These are phyloP conservation scores for Chlorella sp. DNA, from an alignment of 139 green algal genomes.

Conservation along the genomic window DNA sequence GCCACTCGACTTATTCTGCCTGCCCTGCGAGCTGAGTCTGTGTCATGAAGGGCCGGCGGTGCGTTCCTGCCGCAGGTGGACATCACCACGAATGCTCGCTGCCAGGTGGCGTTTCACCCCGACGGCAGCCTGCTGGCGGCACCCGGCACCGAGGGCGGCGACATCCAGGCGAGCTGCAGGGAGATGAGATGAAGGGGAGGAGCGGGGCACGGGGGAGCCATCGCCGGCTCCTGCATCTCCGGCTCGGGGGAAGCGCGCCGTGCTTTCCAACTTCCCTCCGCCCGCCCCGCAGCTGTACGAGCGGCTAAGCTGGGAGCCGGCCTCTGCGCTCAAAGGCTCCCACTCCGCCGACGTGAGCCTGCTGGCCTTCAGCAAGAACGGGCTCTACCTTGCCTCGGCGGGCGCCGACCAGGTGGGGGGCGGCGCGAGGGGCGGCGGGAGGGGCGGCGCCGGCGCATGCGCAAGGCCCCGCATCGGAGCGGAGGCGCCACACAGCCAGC, in stretches of 20 bases:
- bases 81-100: conserved; percentile 14
- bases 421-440: too few relatives aligned
- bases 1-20: too few relatives aligned
- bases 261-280: too few relatives aligned
- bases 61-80: conserved; percentile 38
- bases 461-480: too few relatives aligned
- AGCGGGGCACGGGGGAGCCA: not conserved
- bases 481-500: too few relatives aligned
- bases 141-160: too few relatives aligned
- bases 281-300: too few relatives aligned
- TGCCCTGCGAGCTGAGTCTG: too few relatives aligned
- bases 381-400: conserved; percentile 72
- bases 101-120: conserved; percentile 64
- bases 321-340: conserved; percentile 17
- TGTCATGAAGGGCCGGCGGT: too few relatives aligned
- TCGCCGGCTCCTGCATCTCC: too few relatives aligned
- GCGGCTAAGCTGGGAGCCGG: conserved; percentile 62
- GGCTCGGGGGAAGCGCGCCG: conserved; percentile 36
- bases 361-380: conserved; percentile 81
- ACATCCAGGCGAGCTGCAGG: too few relatives aligned
- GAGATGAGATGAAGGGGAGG: not conserved
- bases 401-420: conserved; percentile 63
- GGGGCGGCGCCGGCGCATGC: too few relatives aligned
- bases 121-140: conserved; percentile 70
- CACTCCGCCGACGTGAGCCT: conserved; percentile 55